Percentiles rank a stretch among this genome's conserved stretches.
These are phyloP conservation scores for Pseudogymnoascus sp. DNA, from an alignment of 2,329 filamentous ascomycete species.

Conservation along the genomic window DNA sequence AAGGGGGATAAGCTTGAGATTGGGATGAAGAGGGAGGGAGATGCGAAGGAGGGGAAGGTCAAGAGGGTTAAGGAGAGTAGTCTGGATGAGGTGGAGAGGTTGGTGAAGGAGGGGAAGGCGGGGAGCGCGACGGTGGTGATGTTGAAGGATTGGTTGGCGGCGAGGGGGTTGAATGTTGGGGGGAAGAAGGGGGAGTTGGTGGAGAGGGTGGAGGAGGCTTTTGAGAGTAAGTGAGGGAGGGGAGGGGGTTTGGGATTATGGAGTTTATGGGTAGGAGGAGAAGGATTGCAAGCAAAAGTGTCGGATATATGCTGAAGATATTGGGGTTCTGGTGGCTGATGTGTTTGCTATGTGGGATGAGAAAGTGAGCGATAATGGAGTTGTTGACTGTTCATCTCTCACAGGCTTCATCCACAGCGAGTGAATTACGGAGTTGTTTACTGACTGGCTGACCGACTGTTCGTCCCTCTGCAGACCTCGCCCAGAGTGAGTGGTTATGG, in stretches of 20 bases:
- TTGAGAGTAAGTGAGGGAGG: background rate
- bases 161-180: constrained; percentile 17
- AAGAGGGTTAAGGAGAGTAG: constrained; percentile 14
- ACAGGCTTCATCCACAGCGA: background rate
- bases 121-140: constrained; percentile 18
- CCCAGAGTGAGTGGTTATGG: background rate
- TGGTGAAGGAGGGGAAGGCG: constrained; percentile 13
- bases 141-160: constrained; percentile 19
- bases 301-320: background rate
- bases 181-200: constrained; percentile 23
- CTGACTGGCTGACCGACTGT: background rate
- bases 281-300: background rate
- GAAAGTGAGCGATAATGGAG: background rate
- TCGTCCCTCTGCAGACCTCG: background rate
- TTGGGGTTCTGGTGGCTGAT: background rate
- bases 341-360: background rate
- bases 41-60: constrained; percentile 28
- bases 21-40: constrained; percentile 41
- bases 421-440: background rate
- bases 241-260: background rate
- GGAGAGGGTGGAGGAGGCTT: constrained; percentile 13
- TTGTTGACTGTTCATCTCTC: background rate
- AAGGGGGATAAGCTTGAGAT: constrained; percentile 12
- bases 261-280: background rate
- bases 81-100: constrained; percentile 17